Evolutionary conservation across 148 eudicot species (phyloP).

Genomic region (Diospyros lotus): DNA sequence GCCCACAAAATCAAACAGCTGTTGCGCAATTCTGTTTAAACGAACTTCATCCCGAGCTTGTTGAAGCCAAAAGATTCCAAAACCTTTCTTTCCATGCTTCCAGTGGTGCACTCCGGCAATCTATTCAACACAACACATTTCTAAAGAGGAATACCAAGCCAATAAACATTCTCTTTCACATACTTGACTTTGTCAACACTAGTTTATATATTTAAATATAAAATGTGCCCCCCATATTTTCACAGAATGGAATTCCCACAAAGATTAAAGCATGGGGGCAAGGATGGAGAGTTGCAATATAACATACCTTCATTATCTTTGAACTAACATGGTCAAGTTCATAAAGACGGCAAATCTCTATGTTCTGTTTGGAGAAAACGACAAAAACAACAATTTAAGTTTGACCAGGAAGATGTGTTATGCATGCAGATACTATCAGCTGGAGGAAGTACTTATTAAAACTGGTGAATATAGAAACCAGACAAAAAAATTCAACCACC

Average conservation of each 20-base stretch:
- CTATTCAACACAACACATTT: constrained; percentile 28
- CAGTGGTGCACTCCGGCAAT: constrained; percentile 91
- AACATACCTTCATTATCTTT: constrained; percentile 80
- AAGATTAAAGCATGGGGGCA: not conserved
- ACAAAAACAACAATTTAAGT: constrained; percentile 16
- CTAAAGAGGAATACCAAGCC: not conserved
- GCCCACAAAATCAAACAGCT: constrained; percentile 90
- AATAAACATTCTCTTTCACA: not conserved
- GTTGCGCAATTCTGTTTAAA: constrained; percentile 76
- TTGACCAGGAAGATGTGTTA: not conserved
- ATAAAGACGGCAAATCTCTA: constrained; percentile 91
- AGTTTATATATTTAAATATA: not conserved
- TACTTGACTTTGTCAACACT: not conserved
- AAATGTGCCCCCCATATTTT: not conserved
- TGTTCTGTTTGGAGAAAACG: constrained; percentile 42
- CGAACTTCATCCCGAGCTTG: constrained; percentile 94
- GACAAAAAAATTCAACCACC: constrained; percentile 33
- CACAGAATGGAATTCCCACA: not conserved
- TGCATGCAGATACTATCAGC: not conserved
- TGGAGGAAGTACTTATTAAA: not conserved
- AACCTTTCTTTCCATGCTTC: constrained; percentile 98
- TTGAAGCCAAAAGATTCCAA: constrained; percentile 96
- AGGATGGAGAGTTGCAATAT: not conserved
- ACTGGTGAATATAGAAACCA: not conserved
- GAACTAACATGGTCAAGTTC: constrained; percentile 68